Conservation (phyloP, 23 red algal genomes). For the Cyanidium caldarium region DNA sequence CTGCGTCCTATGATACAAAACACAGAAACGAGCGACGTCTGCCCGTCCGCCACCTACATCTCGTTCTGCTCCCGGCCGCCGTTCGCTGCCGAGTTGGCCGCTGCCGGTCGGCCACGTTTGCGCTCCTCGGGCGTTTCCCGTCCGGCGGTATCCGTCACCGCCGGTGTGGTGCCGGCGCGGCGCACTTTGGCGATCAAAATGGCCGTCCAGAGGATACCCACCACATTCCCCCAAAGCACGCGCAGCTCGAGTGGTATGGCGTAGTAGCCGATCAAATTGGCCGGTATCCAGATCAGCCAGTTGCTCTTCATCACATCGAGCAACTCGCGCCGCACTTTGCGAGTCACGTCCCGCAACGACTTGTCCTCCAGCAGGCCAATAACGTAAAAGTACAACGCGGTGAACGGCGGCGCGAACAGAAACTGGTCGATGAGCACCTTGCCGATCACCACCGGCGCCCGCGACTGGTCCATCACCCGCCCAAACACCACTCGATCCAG, state of each 20-base stretch:
- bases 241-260: conserved; percentile 67
- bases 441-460: conserved; percentile 18
- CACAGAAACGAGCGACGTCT: no score
- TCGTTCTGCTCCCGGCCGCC: no score
- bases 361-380: conserved; percentile 23
- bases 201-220: conserved; percentile 38
- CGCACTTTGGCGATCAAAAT: conserved; percentile 24
- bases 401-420: conserved; percentile 73
- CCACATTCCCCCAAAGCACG: conserved; percentile 35
- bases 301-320: conserved; percentile 49
- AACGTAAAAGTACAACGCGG: conserved; percentile 54
- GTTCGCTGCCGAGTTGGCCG: no score
- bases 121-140: no score
- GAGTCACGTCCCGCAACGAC: conserved; percentile 16
- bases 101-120: no score
- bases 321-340: conserved; percentile 33
- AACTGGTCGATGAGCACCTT: conserved; percentile 81
- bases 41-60: no score
- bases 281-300: conserved; percentile 79
- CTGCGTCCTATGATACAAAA: no score
- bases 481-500: conserved; percentile 56
- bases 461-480: conserved; percentile 2
- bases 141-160: no score
- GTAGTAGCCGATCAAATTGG: conserved; percentile 66
- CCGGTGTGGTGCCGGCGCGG: background rate